Percentiles rank a stretch among this genome's conserved stretches.
Evolutionary conservation across 768 basidiomycete genomes (phyloP).

Genomic region (Boletus rubescentipes): DNA sequence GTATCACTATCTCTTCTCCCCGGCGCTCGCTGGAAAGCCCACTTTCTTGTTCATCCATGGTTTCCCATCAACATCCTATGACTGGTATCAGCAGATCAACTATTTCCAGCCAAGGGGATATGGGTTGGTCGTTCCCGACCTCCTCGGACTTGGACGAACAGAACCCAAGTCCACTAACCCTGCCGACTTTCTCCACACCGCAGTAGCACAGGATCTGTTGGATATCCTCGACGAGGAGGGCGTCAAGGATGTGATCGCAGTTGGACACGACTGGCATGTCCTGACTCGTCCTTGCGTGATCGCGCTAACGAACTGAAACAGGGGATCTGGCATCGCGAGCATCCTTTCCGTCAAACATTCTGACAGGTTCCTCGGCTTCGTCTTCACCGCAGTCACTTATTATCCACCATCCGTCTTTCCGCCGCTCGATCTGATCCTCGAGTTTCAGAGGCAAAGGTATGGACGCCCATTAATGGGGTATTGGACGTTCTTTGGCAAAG

Average conservation of each 20-base stretch:
- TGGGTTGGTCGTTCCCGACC: slow-evolving; percentile 46
- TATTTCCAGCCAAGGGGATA: slow-evolving; percentile 41
- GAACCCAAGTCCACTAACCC: slow-evolving; percentile 38
- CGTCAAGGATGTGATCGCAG: slow-evolving; percentile 31
- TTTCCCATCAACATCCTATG: slow-evolving; percentile 42
- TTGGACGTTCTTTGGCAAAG: slow-evolving; percentile 38
- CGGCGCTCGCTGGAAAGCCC: slow-evolving; percentile 27
- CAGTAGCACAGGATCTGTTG: slow-evolving; percentile 33
- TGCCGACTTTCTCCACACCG: slow-evolving; percentile 26
- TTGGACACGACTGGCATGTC: slow-evolving; percentile 43
- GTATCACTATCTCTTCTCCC: slow-evolving; percentile 37
- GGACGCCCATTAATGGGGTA: slow-evolving; percentile 44
- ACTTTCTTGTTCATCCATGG: slow-evolving; percentile 47
- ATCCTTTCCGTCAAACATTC: slow-evolving; percentile 39
- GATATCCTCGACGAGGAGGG: slow-evolving; percentile 40
- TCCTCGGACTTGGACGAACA: slow-evolving; percentile 47
- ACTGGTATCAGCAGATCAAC: slow-evolving; percentile 43
- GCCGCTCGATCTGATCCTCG: slow-evolving; percentile 28
- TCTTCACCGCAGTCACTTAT: slow-evolving; percentile 38
- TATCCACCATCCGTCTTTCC: slow-evolving; percentile 25
- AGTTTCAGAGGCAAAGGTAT: slow-evolving; percentile 24
- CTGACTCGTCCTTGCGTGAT: not conserved
- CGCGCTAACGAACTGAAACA: slow-evolving; percentile 16
- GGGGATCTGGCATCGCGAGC: slow-evolving; percentile 37
- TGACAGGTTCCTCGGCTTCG: slow-evolving; percentile 42